Evolutionary conservation across 2,329 filamentous ascomycete species (phyloP), one percentile per base, ranked within the genome.

Genomic region (Meredithiella fracta): DNA sequence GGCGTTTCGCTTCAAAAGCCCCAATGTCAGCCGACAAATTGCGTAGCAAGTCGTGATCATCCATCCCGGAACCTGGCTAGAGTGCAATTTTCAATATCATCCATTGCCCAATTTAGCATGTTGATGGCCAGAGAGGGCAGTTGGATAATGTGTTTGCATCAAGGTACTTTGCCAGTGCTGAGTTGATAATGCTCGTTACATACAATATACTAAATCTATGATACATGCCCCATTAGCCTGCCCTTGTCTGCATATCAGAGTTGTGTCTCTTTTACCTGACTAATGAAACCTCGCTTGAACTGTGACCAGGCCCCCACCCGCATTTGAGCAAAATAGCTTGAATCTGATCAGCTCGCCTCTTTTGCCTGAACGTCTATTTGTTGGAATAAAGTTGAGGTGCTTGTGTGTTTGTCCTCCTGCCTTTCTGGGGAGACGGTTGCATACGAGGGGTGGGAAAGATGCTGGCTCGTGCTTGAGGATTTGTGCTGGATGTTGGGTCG

Each of bases 391-490:
- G 47, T 51, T 23, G 47, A 44, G 37, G 37, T 20, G 20, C 11
- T 34, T 34, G 29, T 17, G 25, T 14, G 22, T 47, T 40, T 47
- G 44, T 49, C 47, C 57, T 58, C 57, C 57, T 58, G 50, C 57
- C 57, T 50, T 52, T 58, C 50, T 53, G 23, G 57, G 57, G 51
- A 56, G 42, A 23, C 29, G 17, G 29, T 15, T 29, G 50, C 9
- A 34, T 25, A 22, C 5, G 44, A 20, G 20, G 23, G 15, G 11
- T 11, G 6, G 40, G 4, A 22, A 40, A 42, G 22, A 54, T 25
- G 17, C 29, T 34, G 29, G 29, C 29, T 34, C 29, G 29, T 34
- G 29, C 29, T 34, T 34, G 29, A 11, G 29, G 17, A 9, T 31
- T 34, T 23, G 47, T 40, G 34, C 38, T 26, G 40, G 37, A 51